Conservation (phyloP, 2,329 filamentous ascomycete species). For the Mycosphaerella arachidis region DNA sequence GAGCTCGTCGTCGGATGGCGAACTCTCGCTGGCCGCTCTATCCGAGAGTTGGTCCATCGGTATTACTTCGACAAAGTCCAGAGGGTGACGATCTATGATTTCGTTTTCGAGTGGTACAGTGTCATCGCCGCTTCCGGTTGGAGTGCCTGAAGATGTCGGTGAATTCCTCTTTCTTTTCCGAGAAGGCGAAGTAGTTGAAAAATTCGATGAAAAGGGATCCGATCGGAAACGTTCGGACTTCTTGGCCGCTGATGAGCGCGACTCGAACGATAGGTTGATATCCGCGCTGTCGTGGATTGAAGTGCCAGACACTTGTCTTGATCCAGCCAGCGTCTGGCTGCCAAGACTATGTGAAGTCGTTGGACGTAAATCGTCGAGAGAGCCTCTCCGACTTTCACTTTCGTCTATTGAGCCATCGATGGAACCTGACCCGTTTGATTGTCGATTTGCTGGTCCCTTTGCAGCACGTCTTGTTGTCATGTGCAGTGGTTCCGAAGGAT, state of each 20-base stretch:
- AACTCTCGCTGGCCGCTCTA: constrained; percentile 13
- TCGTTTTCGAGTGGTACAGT: background rate
- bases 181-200: constrained; percentile 17
- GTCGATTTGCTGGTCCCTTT: constrained; percentile 5
- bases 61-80: constrained; percentile 7
- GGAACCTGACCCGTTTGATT: constrained; percentile 20
- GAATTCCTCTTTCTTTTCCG: constrained; percentile 28
- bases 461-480: constrained; percentile 43
- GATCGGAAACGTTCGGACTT: background rate
- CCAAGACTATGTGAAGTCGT: constrained; percentile 23
- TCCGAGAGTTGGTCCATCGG: constrained; percentile 14
- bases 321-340: constrained; percentile 21
- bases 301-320: constrained; percentile 17
- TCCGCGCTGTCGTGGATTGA: constrained; percentile 14
- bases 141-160: constrained; percentile 16
- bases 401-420: constrained; percentile 26
- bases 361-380: constrained; percentile 23
- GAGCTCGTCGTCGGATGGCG: constrained; percentile 19
- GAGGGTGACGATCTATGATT: background rate
- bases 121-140: constrained; percentile 3
- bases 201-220: constrained; percentile 3
- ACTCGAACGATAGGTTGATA: constrained; percentile 12
- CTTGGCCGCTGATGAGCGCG: constrained; percentile 8
- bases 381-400: constrained; percentile 21
- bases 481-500: constrained; percentile 45